Evolutionary conservation across 2,329 filamentous ascomycete species (phyloP).

Genomic region (Neodidymelliopsis sp.): DNA sequence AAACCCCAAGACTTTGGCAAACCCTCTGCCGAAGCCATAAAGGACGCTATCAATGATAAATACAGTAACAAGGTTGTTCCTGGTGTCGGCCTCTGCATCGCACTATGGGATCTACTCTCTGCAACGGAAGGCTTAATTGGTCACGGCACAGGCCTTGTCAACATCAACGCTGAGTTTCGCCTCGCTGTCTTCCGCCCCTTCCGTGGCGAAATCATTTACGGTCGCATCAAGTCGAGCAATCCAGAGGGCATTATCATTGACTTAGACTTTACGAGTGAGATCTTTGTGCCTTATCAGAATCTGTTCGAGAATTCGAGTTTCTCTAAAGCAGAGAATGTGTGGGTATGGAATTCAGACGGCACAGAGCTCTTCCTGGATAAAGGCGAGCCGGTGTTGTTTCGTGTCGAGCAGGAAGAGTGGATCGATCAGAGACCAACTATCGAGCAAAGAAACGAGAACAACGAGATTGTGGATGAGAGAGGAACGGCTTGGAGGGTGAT

Average conservation of each 20-base stretch:
- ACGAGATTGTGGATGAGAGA: conserved; percentile 67
- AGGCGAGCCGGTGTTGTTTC: conserved; percentile 85
- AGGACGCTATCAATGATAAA: conserved; percentile 96
- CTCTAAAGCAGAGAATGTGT: conserved; percentile 77
- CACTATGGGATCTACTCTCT: conserved; percentile 88
- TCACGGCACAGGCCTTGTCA: conserved; percentile 88
- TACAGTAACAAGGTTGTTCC: conserved; percentile 98
- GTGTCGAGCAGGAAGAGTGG: conserved; percentile 89
- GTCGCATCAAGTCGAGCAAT: conserved; percentile 78
- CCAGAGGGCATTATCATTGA: conserved; percentile 78
- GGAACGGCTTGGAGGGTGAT: conserved; percentile 75
- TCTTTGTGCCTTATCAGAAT: conserved; percentile 70
- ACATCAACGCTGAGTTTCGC: conserved; percentile 96
- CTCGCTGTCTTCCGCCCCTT: conserved; percentile 95
- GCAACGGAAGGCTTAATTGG: conserved; percentile 93
- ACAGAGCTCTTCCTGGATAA: conserved; percentile 85
- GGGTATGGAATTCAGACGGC: conserved; percentile 81
- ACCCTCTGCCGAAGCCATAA: conserved; percentile 81
- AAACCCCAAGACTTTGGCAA: conserved; percentile 87
- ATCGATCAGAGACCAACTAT: conserved; percentile 86
- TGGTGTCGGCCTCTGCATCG: conserved; percentile 91
- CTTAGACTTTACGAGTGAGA: conserved; percentile 93
- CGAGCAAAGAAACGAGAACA: conserved; percentile 70
- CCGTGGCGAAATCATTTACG: conserved; percentile 89
- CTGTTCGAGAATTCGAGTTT: conserved; percentile 63